phyloP scores from a whole-genome alignment of 2,329 filamentous ascomycete genomes.

The Hypoxylon sp. region DNA sequence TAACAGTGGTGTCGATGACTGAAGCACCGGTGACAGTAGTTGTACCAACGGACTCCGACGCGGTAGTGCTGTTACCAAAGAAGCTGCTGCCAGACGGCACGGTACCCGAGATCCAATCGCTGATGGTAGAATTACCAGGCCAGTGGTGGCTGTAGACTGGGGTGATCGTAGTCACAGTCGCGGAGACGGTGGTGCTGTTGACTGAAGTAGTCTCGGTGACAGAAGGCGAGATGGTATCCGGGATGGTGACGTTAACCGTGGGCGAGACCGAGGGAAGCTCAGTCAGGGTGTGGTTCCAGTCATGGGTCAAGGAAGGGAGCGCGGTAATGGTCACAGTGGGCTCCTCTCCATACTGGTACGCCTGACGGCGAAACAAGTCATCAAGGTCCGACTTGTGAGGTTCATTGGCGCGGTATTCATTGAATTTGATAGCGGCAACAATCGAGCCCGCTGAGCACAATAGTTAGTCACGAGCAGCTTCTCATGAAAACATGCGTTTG shows the following conservation, averaged over 20 bases:
- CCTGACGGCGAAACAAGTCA: slow-evolving; percentile 15
- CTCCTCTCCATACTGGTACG: slow-evolving; percentile 27
- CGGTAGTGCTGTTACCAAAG: slow-evolving; percentile 15
- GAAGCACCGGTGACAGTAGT: slow-evolving; percentile 3
- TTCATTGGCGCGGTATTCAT: no score
- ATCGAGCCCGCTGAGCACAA: no score
- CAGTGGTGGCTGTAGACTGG: neutral
- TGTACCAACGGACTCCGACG: neutral
- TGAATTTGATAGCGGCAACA: no score
- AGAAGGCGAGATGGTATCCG: slow-evolving; percentile 24
- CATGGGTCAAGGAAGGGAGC: slow-evolving; percentile 45
- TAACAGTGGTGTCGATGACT: slow-evolving; percentile 24
- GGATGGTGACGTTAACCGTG: slow-evolving; percentile 30
- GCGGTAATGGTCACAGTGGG: slow-evolving; percentile 21
- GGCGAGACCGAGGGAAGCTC: slow-evolving; percentile 52
- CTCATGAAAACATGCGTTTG: neutral
- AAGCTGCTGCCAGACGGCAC: neutral
- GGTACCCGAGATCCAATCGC: neutral
- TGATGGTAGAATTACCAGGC: slow-evolving; percentile 11
- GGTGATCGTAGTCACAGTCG: slow-evolving; percentile 2
- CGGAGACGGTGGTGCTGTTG: slow-evolving; percentile 4
- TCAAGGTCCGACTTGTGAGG: neutral
- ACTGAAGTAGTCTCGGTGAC: slow-evolving; percentile 25
- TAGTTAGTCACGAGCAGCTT: neutral
- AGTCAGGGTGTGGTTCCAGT: slow-evolving; percentile 46